Evolutionary conservation across 768 basidiomycete species (phyloP), one percentile per base, ranked within the genome.

Genomic region (Phallus indusiatus): DNA sequence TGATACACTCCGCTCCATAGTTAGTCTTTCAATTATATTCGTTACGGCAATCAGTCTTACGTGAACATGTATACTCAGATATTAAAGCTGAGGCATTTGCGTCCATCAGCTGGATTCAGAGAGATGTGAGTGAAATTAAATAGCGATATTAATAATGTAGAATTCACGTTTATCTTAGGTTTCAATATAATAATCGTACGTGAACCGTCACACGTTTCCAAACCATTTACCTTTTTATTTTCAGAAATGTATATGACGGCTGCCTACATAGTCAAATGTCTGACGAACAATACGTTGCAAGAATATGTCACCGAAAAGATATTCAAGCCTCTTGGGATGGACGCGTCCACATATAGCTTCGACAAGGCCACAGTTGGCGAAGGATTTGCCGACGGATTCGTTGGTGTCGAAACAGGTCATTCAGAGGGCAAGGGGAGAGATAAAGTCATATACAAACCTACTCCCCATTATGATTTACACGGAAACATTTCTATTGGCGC

Each of bases 241-340:
- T 12, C 20, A 55, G 54, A 55, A 1, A 55, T 55, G 54, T 55
- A 55, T 20, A 4, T 37, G 10, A 18, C 47, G 36, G 54, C 35
- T 20, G 42, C 33, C 36, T 46, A 55, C 28, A 14, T 11, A 24
- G 16, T 33, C 6, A 9, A 65, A 9, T 67, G 54, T 21, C 74
- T 74, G 50, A 60, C 74, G 0, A 71, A 65, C 1, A 64, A 65
- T 48, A 49, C 68, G 1, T 79, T 74, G 58, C 63, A 66, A 10
- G 66, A 72, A 1, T 81, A 77, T 37, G 75, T 78, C 17, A 62
- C 68, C 17, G 68, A 71, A 22, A 76, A 76, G 9, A 70, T 80
- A 12, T 72, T 79, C 54, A 33, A 56, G 0, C 76, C 76, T 0
- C 61, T 79, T 7, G 66, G 66, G 16, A 79, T 81, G 78, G 59